phyloP scores from a whole-genome alignment of 2,329 filamentous ascomycete genomes.

The Xylaria sp. region DNA sequence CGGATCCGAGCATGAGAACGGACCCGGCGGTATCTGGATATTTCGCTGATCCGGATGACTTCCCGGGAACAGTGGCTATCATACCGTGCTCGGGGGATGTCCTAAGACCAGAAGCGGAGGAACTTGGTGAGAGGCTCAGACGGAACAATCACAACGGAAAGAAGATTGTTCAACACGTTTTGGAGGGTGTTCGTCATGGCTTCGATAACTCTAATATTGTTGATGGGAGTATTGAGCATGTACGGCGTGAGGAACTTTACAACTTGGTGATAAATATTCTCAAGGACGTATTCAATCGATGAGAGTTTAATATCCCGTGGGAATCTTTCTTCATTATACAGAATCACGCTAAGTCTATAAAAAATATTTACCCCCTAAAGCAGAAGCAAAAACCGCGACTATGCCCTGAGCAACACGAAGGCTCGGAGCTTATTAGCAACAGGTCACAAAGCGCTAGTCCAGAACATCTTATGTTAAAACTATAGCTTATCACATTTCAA shows the following conservation, averaged over 20 bases:
- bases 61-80: slow-evolving; percentile 32
- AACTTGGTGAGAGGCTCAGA: slow-evolving; percentile 18
- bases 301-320: background rate
- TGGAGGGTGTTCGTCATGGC: slow-evolving; percentile 10
- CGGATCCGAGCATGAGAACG: slow-evolving; percentile 25
- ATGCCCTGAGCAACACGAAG: background rate
- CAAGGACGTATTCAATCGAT: slow-evolving; percentile 7
- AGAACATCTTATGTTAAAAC: background rate
- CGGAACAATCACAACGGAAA: background rate
- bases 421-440: background rate
- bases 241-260: slow-evolving; percentile 9
- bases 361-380: background rate
- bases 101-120: slow-evolving; percentile 30
- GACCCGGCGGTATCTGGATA: slow-evolving; percentile 33
- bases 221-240: slow-evolving; percentile 15
- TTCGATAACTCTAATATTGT: slow-evolving; percentile 5
- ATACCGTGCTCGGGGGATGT: slow-evolving; percentile 33
- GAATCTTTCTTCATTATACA: background rate
- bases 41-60: slow-evolving; percentile 31
- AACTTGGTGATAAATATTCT: slow-evolving; percentile 4
- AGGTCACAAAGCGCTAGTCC: background rate
- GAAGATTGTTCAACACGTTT: background rate
- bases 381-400: background rate
- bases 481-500: background rate
- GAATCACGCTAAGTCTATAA: background rate